Conservation (phyloP, 352 stramenopile species). For the Phytophthora vignae region DNA sequence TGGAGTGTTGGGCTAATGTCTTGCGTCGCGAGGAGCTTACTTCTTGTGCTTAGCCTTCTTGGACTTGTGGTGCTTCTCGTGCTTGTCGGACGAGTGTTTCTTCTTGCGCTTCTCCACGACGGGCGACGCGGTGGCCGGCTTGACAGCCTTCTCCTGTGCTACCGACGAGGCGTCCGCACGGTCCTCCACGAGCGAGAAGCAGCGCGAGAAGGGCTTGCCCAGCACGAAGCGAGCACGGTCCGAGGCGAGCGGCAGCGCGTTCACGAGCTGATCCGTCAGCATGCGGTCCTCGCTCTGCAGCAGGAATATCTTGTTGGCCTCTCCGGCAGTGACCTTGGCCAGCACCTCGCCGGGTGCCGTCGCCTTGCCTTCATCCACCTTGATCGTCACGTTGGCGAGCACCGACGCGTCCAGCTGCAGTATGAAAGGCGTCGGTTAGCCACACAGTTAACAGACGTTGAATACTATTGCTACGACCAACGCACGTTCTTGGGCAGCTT, state of each 20-base stretch:
- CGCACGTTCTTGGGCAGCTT: constrained; percentile 84
- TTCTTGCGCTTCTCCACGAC: constrained; percentile 46
- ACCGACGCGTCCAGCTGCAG: constrained; percentile 73
- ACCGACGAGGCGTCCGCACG: constrained; percentile 24
- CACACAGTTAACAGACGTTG: neutral
- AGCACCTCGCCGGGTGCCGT: constrained; percentile 43
- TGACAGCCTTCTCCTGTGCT: constrained; percentile 19
- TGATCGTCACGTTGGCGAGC: constrained; percentile 75
- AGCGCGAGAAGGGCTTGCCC: constrained; percentile 77
- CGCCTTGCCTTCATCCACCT: constrained; percentile 47
- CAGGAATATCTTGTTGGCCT: constrained; percentile 57
- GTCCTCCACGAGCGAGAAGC: constrained; percentile 77
- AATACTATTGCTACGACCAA: constrained; percentile 13
- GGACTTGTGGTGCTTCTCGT: constrained; percentile 50
- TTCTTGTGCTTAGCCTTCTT: constrained; percentile 72
- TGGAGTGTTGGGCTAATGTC: constrained; percentile 45
- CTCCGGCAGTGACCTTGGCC: constrained; percentile 48
- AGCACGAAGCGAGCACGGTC: constrained; percentile 72
- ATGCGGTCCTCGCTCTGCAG: constrained; percentile 67
- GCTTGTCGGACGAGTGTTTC: constrained; percentile 38
- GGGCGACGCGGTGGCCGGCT: constrained; percentile 13
- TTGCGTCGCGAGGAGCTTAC: constrained; percentile 26
- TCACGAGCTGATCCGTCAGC: constrained; percentile 80
- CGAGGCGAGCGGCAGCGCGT: constrained; percentile 66
- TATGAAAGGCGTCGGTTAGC: constrained; percentile 5